These are phyloP conservation scores for Pholiota adiposa DNA, from an alignment of 1,284 basidiomycete species.

Conservation along the genomic window DNA sequence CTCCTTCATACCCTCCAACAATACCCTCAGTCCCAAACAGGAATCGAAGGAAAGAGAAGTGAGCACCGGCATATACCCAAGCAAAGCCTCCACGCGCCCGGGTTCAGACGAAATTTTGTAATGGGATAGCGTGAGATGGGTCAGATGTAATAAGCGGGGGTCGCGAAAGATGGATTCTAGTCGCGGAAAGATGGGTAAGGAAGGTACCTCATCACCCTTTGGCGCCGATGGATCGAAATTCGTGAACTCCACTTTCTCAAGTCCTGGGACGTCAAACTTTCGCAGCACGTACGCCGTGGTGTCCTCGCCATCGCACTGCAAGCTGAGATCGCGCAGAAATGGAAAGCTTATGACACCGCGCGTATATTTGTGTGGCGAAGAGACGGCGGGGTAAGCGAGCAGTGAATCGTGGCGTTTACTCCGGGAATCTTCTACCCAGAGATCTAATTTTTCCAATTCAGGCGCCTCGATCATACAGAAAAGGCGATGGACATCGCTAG, in stretches of 20 bases:
- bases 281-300: slow-evolving; percentile 40
- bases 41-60: slow-evolving; percentile 37
- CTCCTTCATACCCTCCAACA: slow-evolving; percentile 33
- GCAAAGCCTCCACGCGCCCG: slow-evolving; percentile 31
- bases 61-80: slow-evolving; percentile 41
- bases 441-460: slow-evolving; percentile 39
- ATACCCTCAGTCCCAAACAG: slow-evolving; percentile 31
- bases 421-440: slow-evolving; percentile 38
- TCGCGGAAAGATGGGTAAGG: slow-evolving; percentile 32
- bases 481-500: slow-evolving; percentile 37
- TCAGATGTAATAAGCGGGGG: slow-evolving; percentile 39
- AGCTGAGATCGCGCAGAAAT: slow-evolving; percentile 43
- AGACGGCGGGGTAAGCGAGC: slow-evolving; percentile 19
- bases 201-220: slow-evolving; percentile 8
- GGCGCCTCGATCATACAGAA: slow-evolving; percentile 39
- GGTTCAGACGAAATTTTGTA: slow-evolving; percentile 34
- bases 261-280: slow-evolving; percentile 45
- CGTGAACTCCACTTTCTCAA: slow-evolving; percentile 46
- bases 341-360: slow-evolving; percentile 23
- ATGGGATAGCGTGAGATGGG: slow-evolving; percentile 40
- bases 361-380: slow-evolving; percentile 14
- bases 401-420: slow-evolving; percentile 18
- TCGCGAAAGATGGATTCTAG: slow-evolving; percentile 42
- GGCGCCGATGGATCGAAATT: slow-evolving; percentile 26
- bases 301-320: slow-evolving; percentile 46